Base-by-base conservation (phyloP, 2,329 filamentous ascomycete species). In the Colletotrichum graminicola region DNA sequence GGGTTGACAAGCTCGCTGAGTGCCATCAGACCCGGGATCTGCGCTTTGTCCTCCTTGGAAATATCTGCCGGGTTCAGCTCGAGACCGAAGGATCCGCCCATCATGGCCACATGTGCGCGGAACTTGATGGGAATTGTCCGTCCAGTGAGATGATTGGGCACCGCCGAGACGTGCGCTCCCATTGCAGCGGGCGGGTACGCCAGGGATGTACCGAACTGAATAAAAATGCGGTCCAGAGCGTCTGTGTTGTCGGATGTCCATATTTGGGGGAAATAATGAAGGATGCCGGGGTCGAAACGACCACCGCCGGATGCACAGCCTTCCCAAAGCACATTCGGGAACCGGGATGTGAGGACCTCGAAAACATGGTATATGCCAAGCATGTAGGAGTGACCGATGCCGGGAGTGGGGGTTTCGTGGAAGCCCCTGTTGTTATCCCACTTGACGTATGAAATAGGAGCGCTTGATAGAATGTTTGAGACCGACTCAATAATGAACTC, bases 341-440 rank as follows among this genome's bases (percentile, higher is more conserved):
- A 91, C 1, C 83, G 82, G 0, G 84, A 84, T 0, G 89, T 92
- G 1, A 92, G 81, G 0, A 83, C 85, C 49, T 90, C 84, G 60
- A 91, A 88, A 10, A 92, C 88, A 61, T 81, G 85, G 77, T 92
- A 92, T 63, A 92, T 78, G 5, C 90, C 90, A 0, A 92, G 80
- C 75, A 92, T 91, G 77, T 92, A 91, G 1, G 82, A 79, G 76
- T 92, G 89, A 74, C 86, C 81, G 8, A 84, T 85, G 0, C 84
- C 82, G 0, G 89, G 88, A 0, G 82, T 83, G 0, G 88, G 80
- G 56, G 84, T 84, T 77, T 92, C 89, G 75, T 91, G 88, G 55
- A 91, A 89, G 1, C 85, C 89, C 6, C 90, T 82, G 79, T 92
- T 92, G 78, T 91, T 90, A 74, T 92, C 90, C 90, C 90, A 92